Evolutionary conservation across 768 basidiomycete genomes (phyloP).

Genomic region (Gelatoporia subvermispora): DNA sequence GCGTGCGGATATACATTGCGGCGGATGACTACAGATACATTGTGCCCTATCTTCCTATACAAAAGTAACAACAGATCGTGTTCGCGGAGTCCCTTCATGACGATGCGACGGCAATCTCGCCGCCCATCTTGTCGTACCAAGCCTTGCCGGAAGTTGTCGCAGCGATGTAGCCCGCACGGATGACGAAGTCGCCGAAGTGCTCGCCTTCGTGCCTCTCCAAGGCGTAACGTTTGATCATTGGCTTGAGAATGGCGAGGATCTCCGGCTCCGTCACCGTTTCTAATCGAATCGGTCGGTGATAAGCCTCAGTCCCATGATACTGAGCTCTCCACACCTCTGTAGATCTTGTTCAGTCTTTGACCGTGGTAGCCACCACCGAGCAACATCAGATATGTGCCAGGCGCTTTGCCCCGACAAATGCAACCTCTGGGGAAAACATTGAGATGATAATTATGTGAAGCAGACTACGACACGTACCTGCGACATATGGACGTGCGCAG

Average conservation of each 20-base stretch:
- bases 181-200: constrained; percentile 92
- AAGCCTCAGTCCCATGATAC: neutral
- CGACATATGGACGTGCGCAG: constrained; percentile 90
- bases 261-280: constrained; percentile 89
- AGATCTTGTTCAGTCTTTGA: constrained; percentile 94
- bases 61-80: no score
- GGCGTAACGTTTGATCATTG: constrained; percentile 95
- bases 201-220: constrained; percentile 84
- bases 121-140: constrained; percentile 85
- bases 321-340: no score
- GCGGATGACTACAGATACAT: no score
- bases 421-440: constrained; percentile 58
- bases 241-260: constrained; percentile 80
- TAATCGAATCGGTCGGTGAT: constrained; percentile 22
- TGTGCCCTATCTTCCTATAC: no score
- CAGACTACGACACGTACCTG: constrained; percentile 45
- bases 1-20: no score
- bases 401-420: constrained; percentile 96
- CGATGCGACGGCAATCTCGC: constrained; percentile 34
- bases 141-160: constrained; percentile 76
- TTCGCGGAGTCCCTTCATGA: no score
- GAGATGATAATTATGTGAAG: neutral
- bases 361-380: constrained; percentile 95
- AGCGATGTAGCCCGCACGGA: constrained; percentile 87
- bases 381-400: constrained; percentile 88